phyloP scores from a whole-genome alignment of 139 green algal species.

The Micractinium sp. region DNA sequence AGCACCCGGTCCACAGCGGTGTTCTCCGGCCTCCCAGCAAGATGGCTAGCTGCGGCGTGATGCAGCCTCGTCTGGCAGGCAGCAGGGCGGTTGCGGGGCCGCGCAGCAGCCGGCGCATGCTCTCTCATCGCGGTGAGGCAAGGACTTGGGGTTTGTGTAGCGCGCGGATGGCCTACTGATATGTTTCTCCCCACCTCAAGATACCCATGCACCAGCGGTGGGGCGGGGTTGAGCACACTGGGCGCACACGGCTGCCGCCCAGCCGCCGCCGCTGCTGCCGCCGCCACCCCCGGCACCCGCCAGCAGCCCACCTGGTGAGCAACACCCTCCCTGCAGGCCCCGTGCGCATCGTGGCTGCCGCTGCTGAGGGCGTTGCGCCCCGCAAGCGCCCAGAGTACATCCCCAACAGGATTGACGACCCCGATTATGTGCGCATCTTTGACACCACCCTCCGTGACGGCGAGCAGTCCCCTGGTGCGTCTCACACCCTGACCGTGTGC shows the following conservation, averaged over 20 bases:
- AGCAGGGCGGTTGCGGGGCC: neutral
- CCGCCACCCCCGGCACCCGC: neutral
- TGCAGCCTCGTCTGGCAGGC: neutral
- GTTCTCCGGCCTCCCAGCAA: neutral
- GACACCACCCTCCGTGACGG: conserved; percentile 98
- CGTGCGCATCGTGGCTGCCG: neutral
- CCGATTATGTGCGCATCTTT: conserved; percentile 93
- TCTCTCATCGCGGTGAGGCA: neutral
- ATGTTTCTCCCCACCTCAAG: neutral
- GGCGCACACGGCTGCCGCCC: neutral
- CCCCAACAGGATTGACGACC: conserved; percentile 88
- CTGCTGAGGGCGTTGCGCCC: neutral
- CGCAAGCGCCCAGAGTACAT: conserved; percentile 73
- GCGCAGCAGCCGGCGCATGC: neutral
- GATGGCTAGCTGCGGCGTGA: conserved; percentile 4
- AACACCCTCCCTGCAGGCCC: neutral
- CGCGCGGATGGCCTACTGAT: neutral
- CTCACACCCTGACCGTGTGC: neutral
- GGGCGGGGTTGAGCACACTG: neutral
- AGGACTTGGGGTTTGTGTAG: neutral
- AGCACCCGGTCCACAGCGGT: too few species aligned
- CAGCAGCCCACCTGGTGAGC: neutral
- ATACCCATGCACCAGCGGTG: neutral
- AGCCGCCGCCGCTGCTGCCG: neutral
- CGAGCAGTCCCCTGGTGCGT: conserved; percentile 88